These are phyloP conservation scores for Cyberlindnera euphorbiae DNA, from an alignment of 805 yeast genomes.

Conservation along the genomic window DNA sequence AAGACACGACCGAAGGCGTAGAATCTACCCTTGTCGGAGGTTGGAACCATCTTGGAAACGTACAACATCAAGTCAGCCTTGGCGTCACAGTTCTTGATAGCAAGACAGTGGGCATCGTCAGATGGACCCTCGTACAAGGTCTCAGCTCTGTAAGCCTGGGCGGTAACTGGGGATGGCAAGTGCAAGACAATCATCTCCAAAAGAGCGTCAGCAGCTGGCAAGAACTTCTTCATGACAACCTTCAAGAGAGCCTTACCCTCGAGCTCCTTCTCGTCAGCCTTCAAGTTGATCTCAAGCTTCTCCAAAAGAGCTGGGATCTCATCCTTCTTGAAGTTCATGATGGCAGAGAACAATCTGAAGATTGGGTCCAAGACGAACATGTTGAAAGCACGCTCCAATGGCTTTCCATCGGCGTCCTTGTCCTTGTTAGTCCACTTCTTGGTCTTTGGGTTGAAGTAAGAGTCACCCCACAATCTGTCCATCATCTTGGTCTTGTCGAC, in stretches of 20 bases:
- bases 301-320: conserved; percentile 89
- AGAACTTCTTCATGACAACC: conserved; percentile 99
- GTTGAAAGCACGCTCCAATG: conserved; percentile 98
- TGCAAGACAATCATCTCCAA: conserved; percentile 97
- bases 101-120: conserved; percentile 84
- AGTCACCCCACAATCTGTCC: conserved; percentile 99
- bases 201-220: conserved; percentile 99
- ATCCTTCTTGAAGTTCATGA: conserved; percentile 99
- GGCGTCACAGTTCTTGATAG: conserved; percentile 98
- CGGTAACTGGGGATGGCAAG: conserved; percentile 99
- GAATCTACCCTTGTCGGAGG: conserved; percentile 99
- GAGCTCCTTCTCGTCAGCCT: conserved; percentile 95
- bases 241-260: conserved; percentile 98
- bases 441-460: conserved; percentile 99
- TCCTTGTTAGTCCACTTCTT: conserved; percentile 98
- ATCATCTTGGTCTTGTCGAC: conserved; percentile 97
- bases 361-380: conserved; percentile 98
- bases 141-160: conserved; percentile 98
- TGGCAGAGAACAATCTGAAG: conserved; percentile 93
- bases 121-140: conserved; percentile 98
- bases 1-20: conserved; percentile 99
- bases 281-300: conserved; percentile 89
- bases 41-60: conserved; percentile 99
- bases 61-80: conserved; percentile 96
- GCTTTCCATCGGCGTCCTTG: conserved; percentile 92